phyloP scores from a whole-genome alignment of 495 filamentous ascomycete genomes.

The Penicillium lagena region DNA sequence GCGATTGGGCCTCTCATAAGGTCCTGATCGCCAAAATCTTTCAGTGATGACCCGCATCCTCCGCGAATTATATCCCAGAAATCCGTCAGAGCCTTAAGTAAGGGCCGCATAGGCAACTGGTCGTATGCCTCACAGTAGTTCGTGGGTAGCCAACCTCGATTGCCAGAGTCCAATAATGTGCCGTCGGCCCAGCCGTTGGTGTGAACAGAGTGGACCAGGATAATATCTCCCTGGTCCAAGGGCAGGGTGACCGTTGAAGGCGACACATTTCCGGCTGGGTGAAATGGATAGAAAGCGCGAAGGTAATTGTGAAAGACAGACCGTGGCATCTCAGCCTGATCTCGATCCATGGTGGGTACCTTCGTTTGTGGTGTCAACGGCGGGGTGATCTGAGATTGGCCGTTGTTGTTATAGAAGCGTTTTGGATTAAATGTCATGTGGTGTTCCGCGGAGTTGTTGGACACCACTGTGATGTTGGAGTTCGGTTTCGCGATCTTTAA shows the following conservation, averaged over 20 bases:
- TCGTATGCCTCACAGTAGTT: conserved; percentile 98
- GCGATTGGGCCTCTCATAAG: conserved; percentile 90
- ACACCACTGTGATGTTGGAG: conserved; percentile 36
- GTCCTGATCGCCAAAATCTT: conserved; percentile 77
- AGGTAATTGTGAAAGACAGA: conserved; percentile 89
- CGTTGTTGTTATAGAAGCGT: conserved; percentile 24
- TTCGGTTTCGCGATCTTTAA: conserved; percentile 63
- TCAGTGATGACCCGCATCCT: conserved; percentile 55
- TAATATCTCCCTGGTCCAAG: conserved; percentile 82
- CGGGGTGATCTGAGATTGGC: conserved; percentile 56
- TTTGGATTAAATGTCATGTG: conserved; percentile 7
- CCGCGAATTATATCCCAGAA: conserved; percentile 89
- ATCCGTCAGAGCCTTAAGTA: conserved; percentile 80
- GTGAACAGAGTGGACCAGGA: conserved; percentile 94
- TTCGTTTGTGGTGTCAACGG: conserved; percentile 58
- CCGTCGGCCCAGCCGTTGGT: conserved; percentile 99
- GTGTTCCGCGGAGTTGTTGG: conserved; percentile 23
- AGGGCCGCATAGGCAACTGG: conserved; percentile 71
- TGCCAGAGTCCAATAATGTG: conserved; percentile 81
- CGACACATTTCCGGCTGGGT: conserved; percentile 66
- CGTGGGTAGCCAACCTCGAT: conserved; percentile 92
- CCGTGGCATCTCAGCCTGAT: conserved; percentile 39
- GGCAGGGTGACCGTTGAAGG: conserved; percentile 79
- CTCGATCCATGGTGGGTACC: conserved; percentile 47
- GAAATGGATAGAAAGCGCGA: conserved; percentile 92